Percentiles rank a stretch among this genome's conserved stretches.
These are phyloP conservation scores for Marasmius oreades DNA, from an alignment of 1,284 basidiomycete genomes.

Conservation along the genomic window DNA sequence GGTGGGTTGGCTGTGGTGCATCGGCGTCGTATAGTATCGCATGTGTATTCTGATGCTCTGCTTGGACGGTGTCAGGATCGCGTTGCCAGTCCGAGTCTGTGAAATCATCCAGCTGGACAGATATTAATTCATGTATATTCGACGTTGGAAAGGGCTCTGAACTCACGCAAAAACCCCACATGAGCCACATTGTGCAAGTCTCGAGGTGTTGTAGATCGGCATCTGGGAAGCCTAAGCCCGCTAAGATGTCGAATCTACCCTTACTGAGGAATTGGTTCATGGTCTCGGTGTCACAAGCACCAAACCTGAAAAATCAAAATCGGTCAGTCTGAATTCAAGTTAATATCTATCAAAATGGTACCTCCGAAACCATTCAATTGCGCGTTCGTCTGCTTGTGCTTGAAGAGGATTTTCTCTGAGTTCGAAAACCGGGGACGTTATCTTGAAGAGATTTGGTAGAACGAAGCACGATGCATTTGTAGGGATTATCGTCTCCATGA, in stretches of 20 bases:
- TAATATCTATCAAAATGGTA: background rate
- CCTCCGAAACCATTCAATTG: background rate
- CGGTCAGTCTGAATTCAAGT: background rate
- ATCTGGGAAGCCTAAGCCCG: constrained; percentile 39
- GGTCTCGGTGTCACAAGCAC: constrained; percentile 29
- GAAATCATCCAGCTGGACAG: constrained; percentile 35
- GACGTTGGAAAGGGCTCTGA: background rate
- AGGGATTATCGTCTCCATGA: no score
- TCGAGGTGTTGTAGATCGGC: constrained; percentile 39
- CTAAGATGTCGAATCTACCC: constrained; percentile 39
- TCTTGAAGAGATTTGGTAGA: background rate
- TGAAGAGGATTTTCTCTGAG: constrained; percentile 15
- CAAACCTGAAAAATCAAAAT: constrained; percentile 19
- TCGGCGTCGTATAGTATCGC: constrained; percentile 1
- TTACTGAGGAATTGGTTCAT: constrained; percentile 13
- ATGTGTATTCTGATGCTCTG: constrained; percentile 32
- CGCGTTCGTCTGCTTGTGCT: background rate
- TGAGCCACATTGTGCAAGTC: constrained; percentile 41
- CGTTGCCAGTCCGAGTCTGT: constrained; percentile 38
- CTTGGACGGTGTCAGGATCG: constrained; percentile 35
- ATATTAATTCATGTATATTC: background rate
- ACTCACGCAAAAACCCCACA: constrained; percentile 43
- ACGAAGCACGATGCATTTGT: background rate
- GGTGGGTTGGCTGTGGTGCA: background rate
- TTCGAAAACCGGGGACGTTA: constrained; percentile 14